Conservation (phyloP, 2,329 filamentous ascomycete genomes). For the Sporothrix protearum region DNA sequence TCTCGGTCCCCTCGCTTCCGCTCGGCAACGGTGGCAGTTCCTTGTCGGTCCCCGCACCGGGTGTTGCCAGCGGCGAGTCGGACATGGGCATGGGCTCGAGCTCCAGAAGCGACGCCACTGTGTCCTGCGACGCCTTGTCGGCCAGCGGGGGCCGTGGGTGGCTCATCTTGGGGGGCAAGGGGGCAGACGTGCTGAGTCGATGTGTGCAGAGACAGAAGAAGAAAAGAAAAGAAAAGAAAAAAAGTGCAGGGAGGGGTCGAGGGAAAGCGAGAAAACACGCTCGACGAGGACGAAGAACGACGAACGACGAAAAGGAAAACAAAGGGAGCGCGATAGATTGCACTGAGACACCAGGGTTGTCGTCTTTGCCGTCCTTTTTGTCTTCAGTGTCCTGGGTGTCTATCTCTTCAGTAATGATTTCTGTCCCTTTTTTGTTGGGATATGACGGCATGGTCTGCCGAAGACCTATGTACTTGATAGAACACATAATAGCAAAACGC, state of each 20-base stretch:
- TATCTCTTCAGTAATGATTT: neutral
- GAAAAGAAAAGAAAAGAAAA: neutral
- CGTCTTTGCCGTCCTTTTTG: too few relatives aligned
- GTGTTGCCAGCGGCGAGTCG: constrained; percentile 45
- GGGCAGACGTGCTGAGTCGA: neutral
- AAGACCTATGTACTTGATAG: constrained; percentile 3
- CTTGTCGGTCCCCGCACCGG: constrained; percentile 41
- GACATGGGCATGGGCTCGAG: constrained; percentile 76
- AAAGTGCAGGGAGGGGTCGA: neutral
- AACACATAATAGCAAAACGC: constrained; percentile 21
- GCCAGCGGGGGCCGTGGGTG: constrained; percentile 33
- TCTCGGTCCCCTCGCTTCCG: constrained; percentile 35
- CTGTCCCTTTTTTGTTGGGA: constrained; percentile 20
- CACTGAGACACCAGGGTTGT: constrained; percentile 7
- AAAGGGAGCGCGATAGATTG: neutral
- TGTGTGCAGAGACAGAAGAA: neutral
- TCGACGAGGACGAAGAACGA: neutral
- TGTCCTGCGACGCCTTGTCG: constrained; percentile 48
- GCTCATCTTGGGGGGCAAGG: constrained; percentile 17
- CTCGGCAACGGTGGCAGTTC: constrained; percentile 42
- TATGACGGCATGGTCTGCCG: constrained; percentile 21
- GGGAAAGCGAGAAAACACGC: neutral
- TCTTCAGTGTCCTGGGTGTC: neutral
- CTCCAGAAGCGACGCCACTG: constrained; percentile 65
- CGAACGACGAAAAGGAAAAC: neutral